phyloP scores from a whole-genome alignment of 345 rosid genomes.

The Salix koriyanagi region DNA sequence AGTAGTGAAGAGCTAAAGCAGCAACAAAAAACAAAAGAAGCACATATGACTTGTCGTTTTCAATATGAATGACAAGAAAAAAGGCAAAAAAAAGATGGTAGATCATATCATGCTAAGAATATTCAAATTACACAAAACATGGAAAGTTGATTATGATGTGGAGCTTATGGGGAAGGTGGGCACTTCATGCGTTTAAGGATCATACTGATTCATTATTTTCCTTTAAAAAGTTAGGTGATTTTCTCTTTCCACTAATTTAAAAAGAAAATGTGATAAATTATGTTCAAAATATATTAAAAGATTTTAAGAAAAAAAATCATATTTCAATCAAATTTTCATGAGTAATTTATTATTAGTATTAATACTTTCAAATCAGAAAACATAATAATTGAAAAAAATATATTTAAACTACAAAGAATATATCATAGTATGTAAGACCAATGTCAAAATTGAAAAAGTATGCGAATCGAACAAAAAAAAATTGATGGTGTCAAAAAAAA shows the following conservation, averaged over 20 bases:
- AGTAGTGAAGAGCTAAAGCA: neutral
- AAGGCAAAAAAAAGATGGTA: neutral
- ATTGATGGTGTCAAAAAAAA: too few species aligned
- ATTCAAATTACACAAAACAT: neutral
- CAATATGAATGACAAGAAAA: neutral
- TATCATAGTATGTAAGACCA: too few species aligned
- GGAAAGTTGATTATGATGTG: neutral
- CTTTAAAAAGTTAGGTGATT: neutral
- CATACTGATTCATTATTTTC: neutral
- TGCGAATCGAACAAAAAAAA: too few species aligned
- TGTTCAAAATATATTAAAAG: too few species aligned
- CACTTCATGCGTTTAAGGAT: neutral
- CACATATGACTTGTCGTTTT: neutral
- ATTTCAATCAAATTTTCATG: too few species aligned
- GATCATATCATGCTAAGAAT: neutral
- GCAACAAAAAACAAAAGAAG: neutral
- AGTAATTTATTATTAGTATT: too few species aligned
- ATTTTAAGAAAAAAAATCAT: too few species aligned
- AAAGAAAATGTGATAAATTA: neutral
- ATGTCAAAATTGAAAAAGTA: too few species aligned
- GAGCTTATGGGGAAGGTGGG: neutral
- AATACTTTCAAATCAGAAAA: too few species aligned
- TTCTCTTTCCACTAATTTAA: neutral
- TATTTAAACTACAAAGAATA: too few species aligned
- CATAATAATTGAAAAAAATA: too few species aligned